Percentiles rank a stretch among this genome's conserved stretches.
phyloP scores from a whole-genome alignment of 2,329 filamentous ascomycete species.

The Dothideomycetidae sp. region DNA sequence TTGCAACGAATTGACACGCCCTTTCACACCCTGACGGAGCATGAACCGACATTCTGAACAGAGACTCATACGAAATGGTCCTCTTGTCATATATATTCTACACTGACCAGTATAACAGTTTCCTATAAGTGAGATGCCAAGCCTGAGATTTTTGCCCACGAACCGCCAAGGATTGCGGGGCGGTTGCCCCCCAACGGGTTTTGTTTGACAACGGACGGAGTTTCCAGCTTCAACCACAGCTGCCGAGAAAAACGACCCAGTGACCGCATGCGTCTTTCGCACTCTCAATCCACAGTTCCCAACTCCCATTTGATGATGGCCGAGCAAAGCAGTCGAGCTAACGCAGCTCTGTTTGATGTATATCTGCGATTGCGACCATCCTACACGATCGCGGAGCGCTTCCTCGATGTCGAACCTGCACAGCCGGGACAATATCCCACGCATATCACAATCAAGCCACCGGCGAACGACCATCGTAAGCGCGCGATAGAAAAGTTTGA shows the following conservation, averaged over 20 bases:
- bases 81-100: no score
- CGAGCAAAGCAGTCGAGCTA: conserved; percentile 8
- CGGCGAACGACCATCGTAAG: conserved; percentile 68
- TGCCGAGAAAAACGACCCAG: background rate
- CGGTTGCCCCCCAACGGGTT: background rate
- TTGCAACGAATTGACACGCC: background rate
- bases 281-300: no score
- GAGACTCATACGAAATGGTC: background rate
- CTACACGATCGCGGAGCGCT: conserved; percentile 42
- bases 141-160: no score
- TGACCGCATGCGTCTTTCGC: no score
- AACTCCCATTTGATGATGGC: no score
- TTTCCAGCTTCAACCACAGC: background rate
- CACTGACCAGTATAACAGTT: no score
- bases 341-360: conserved; percentile 65
- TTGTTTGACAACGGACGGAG: background rate
- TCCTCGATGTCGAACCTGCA: conserved; percentile 57
- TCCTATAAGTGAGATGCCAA: no score
- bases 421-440: conserved; percentile 27
- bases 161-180: no score
- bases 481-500: conserved; percentile 85
- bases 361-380: conserved; percentile 60
- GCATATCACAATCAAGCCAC: conserved; percentile 42
- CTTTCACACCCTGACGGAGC: background rate
- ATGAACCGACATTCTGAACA: background rate